These are phyloP conservation scores for Marsdenia floribunda DNA, from an alignment of 257 asterid genomes.

Conservation along the genomic window DNA sequence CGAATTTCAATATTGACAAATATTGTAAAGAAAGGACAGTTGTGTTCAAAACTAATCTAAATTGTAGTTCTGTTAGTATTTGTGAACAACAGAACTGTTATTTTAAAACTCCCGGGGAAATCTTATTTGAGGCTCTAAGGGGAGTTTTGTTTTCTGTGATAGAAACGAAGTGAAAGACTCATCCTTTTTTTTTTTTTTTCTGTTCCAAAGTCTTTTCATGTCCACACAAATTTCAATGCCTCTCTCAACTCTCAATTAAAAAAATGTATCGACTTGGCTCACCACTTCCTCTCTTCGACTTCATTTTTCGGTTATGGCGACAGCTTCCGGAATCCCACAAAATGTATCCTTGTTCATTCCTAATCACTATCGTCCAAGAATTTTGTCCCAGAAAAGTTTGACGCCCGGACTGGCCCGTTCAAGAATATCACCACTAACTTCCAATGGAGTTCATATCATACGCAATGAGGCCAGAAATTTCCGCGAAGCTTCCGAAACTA, in stretches of 20 bases:
- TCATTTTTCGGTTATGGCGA: conserved; percentile 23
- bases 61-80: too few species aligned
- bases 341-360: conserved; percentile 30
- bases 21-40: too few species aligned
- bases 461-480: conserved; percentile 6
- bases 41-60: too few species aligned
- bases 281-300: conserved; percentile 12
- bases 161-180: conserved; percentile 1
- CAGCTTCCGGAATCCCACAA: conserved; percentile 36
- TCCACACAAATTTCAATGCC: conserved; percentile 59
- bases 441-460: conserved; percentile 17
- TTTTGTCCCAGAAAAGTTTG: conserved; percentile 9
- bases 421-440: conserved; percentile 14
- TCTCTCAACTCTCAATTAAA: conserved; percentile 7
- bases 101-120: conserved; percentile 2
- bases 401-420: conserved; percentile 21
- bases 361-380: conserved; percentile 27
- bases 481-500: conserved; percentile 11
- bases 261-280: conserved; percentile 31
- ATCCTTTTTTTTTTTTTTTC: conserved; percentile 3
- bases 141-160: not conserved
- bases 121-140: not conserved
- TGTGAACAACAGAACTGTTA: conserved; percentile 11
- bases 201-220: conserved; percentile 19
- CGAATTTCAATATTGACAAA: too few species aligned